These are phyloP conservation scores for Colletotrichum sp. DNA, from an alignment of 2,329 filamentous ascomycete genomes.

Conservation along the genomic window DNA sequence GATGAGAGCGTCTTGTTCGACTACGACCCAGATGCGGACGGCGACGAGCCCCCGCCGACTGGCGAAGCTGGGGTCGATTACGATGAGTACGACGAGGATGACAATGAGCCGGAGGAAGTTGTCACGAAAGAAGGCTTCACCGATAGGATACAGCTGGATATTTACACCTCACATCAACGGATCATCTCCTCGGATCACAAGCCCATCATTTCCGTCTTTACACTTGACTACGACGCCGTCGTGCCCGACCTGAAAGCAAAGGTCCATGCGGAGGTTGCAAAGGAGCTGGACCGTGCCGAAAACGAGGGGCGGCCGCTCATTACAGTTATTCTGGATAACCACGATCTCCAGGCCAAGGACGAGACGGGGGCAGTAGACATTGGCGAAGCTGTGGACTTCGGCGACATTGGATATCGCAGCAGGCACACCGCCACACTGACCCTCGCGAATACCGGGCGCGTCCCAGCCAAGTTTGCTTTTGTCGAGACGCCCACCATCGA, in stretches of 20 bases:
- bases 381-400: constrained; percentile 75
- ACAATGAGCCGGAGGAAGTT: constrained; percentile 50
- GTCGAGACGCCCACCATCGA: constrained; percentile 68
- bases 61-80: constrained; percentile 58
- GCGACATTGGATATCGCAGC: constrained; percentile 71
- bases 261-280: constrained; percentile 84
- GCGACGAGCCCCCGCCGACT: constrained; percentile 41
- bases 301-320: constrained; percentile 87
- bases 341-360: constrained; percentile 31
- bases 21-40: constrained; percentile 83
- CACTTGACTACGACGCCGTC: constrained; percentile 83
- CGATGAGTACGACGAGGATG: constrained; percentile 58
- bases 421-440: constrained; percentile 72
- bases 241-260: constrained; percentile 83
- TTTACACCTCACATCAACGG: constrained; percentile 87
- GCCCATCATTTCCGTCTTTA: constrained; percentile 83
- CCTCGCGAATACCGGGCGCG: constrained; percentile 89
- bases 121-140: constrained; percentile 61
- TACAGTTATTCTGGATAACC: constrained; percentile 78
- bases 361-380: constrained; percentile 35
- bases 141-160: constrained; percentile 59
- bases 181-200: constrained; percentile 96
- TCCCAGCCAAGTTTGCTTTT: constrained; percentile 80
- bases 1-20: constrained; percentile 88
- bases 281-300: constrained; percentile 86